Base-by-base conservation (phyloP, 805 yeast genomes). In the Isabelozyma gotoi region DNA sequence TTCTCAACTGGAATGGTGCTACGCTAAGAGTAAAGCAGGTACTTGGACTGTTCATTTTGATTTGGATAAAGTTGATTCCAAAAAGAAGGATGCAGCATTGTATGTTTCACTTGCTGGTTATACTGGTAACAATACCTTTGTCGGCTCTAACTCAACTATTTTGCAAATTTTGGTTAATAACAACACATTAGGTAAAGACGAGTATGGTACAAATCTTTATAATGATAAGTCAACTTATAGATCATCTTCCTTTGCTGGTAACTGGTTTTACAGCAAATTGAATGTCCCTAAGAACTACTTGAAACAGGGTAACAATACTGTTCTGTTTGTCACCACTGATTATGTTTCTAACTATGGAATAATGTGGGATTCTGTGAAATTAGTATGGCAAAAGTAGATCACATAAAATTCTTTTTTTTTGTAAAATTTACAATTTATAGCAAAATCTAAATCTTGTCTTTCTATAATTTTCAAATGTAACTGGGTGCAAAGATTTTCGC, bases 181-280 rank as follows among this genome's bases (percentile, higher is more conserved):
- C 10, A 21, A 35, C 24, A 15, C 16, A 4, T 33, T 43, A 11
- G 41, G 36, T n/a, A 17, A 19, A 5, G 46, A 43, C 31, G 46
- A 31, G 5, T 40, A 40, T 29, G 18, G 36, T 7, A 40, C 43
- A 5, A 43, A 34, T 17, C 33, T 43, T 10, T 43, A 34, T 34
- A 43, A 43, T 36, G 46, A 43, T 29, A 43, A 43, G 19, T 43
- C 46, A 7, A 43, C 44, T 14, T 43, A 43, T 18, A 31, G 46
- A 33, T 43, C 46, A 11, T 36, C 46, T 10, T 36, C 46, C n/a
- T 43, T 43, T 40, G 46, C 44, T 11, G 46, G 46, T 14, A 34
- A 43, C 10, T 43, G 46, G 46, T 43, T 36, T 19, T 40, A 43
- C 32, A 43, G 46, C 40, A 39, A 36, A 29, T 40, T 43, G 21